Conservation (phyloP, 345 rosid genomes). For the Xanthoceras sorbifolium region DNA sequence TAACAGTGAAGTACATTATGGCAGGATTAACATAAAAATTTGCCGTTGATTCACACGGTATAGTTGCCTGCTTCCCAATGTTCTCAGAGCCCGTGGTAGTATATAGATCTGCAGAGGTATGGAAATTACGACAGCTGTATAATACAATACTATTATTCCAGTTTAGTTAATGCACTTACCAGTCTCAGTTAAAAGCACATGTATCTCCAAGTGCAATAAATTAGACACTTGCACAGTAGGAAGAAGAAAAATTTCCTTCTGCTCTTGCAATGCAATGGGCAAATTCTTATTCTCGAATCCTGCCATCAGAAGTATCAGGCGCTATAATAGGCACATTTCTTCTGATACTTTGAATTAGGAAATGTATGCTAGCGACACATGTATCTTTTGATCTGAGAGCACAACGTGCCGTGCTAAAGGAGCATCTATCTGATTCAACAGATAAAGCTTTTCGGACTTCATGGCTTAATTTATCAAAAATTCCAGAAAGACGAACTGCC, state of each 20-base stretch:
- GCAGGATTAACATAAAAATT: constrained; percentile 85
- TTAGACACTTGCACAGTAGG: constrained; percentile 87
- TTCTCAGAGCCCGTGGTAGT: constrained; percentile 33
- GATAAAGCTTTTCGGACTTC: constrained; percentile 74
- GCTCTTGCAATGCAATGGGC: constrained; percentile 68
- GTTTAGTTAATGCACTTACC: constrained; percentile 47
- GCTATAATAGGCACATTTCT: constrained; percentile 72
- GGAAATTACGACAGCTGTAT: constrained; percentile 26
- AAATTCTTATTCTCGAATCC: constrained; percentile 41
- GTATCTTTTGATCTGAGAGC: constrained; percentile 53
- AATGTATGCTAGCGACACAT: constrained; percentile 57
- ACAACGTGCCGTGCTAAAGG: constrained; percentile 74
- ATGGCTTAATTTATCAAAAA: constrained; percentile 77
- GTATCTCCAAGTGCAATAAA: constrained; percentile 66
- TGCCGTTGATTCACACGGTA: constrained; percentile 69
- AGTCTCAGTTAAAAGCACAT: constrained; percentile 64
- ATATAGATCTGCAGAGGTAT: constrained; percentile 50
- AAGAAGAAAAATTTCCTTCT: constrained; percentile 83
- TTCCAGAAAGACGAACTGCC: constrained; percentile 82
- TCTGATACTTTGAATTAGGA: constrained; percentile 69
- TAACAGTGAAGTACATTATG: constrained; percentile 61
- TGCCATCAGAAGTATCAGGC: constrained; percentile 55
- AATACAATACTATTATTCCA: constrained; percentile 18
- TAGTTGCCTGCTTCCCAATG: constrained; percentile 74
- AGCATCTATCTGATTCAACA: constrained; percentile 52